These are phyloP conservation scores for Hirschfeldia incana DNA, from an alignment of 345 rosid genomes.

Conservation along the genomic window DNA sequence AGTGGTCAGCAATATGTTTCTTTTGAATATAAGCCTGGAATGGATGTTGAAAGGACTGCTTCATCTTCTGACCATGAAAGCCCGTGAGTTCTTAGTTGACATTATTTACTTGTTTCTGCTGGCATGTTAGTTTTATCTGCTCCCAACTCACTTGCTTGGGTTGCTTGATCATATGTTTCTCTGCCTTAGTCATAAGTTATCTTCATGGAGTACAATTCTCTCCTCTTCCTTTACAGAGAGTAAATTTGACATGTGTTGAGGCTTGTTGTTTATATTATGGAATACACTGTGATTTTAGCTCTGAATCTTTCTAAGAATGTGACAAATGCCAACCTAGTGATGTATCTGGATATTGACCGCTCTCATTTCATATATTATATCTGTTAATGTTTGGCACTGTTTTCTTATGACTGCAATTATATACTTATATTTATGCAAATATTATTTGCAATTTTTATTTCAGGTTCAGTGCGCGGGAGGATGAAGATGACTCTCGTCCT, in stretches of 20 bases:
- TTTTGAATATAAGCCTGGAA: constrained; percentile 94
- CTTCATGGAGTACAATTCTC: neutral
- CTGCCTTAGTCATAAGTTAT: constrained; percentile 12
- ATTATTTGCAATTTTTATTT: constrained; percentile 7
- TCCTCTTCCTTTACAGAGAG: neutral
- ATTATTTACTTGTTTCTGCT: neutral
- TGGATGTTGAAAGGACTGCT: constrained; percentile 85
- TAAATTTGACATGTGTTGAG: constrained; percentile 3
- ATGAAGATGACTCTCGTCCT: constrained; percentile 66
- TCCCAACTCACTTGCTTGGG: neutral
- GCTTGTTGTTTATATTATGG: neutral
- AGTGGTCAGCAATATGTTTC: constrained; percentile 87
- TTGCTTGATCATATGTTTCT: constrained; percentile 7
- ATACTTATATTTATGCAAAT: neutral
- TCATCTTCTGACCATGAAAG: constrained; percentile 96
- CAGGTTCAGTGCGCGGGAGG: constrained; percentile 91
- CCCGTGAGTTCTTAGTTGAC: constrained; percentile 73
- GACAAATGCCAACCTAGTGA: constrained; percentile 1
- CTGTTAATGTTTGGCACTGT: constrained; percentile 13
- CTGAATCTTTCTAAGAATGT: constrained; percentile 9
- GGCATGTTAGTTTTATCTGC: constrained; percentile 10
- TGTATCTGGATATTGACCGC: constrained; percentile 7
- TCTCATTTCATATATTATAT: neutral
- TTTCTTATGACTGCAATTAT: neutral
- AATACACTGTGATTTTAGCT: neutral